phyloP scores from a whole-genome alignment of 495 filamentous ascomycete species.

The Bombardia bombarda region DNA sequence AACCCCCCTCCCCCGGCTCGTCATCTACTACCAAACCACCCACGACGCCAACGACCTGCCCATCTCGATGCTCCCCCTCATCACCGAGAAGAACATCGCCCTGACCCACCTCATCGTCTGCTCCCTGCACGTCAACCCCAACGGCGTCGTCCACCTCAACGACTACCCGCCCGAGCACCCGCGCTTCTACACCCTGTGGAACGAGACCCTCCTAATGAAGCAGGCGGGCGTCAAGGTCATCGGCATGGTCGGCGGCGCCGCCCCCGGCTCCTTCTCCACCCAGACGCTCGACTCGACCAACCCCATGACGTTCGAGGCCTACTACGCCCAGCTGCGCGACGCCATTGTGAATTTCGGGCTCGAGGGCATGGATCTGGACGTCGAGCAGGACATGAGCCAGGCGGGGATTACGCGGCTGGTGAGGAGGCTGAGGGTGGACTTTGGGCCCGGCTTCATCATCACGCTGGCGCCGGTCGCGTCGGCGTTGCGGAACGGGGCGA shows the following conservation, averaged over 20 bases:
- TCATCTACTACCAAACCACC: slow-evolving; percentile 70
- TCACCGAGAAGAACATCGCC: slow-evolving; percentile 44
- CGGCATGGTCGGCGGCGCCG: slow-evolving; percentile 79
- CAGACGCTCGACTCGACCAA: slow-evolving; percentile 47
- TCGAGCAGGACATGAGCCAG: slow-evolving; percentile 71
- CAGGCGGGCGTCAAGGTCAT: slow-evolving; percentile 60
- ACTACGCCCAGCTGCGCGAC: slow-evolving; percentile 56
- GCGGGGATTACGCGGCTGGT: slow-evolving; percentile 63
- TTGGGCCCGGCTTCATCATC: slow-evolving; percentile 63
- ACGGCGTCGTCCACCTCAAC: slow-evolving; percentile 60
- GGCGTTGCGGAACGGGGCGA: slow-evolving; percentile 48
- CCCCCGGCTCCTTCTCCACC: slow-evolving; percentile 52
- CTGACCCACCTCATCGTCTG: slow-evolving; percentile 68
- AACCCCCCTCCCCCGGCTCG: slow-evolving; percentile 34
- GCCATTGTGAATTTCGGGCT: slow-evolving; percentile 50
- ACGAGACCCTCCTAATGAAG: slow-evolving; percentile 52
- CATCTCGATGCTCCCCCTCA: slow-evolving; percentile 65
- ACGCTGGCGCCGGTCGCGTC: slow-evolving; percentile 73
- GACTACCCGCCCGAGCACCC: slow-evolving; percentile 52
- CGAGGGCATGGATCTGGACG: slow-evolving; percentile 74
- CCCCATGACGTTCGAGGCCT: slow-evolving; percentile 49
- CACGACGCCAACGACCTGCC: slow-evolving; percentile 45
- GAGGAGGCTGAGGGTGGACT: slow-evolving; percentile 60
- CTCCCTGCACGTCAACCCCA: slow-evolving; percentile 63
- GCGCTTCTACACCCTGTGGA: slow-evolving; percentile 55